Conservation (phyloP, 2,329 filamentous ascomycete species). For the Aspergillus oerlinghausenensis region DNA sequence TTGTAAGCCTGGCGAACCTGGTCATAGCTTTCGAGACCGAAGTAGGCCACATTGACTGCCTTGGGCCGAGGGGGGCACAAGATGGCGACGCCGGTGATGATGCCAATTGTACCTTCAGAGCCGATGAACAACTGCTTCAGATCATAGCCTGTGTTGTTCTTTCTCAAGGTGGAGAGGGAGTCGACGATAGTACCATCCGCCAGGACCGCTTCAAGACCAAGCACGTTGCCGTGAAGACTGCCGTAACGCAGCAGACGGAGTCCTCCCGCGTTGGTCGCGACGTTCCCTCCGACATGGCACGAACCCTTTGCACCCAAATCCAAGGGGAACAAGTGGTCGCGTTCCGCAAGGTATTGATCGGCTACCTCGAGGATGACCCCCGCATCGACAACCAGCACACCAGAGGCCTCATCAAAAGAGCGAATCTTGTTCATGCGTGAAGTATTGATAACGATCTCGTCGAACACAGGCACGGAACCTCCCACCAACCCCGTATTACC, state of each 20-base stretch:
- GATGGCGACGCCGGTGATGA: conserved; percentile 86
- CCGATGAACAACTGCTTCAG: conserved; percentile 96
- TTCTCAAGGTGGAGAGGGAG: conserved; percentile 80
- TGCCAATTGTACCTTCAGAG: conserved; percentile 87
- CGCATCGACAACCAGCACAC: conserved; percentile 82
- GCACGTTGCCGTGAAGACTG: conserved; percentile 85
- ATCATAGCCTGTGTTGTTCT: conserved; percentile 99
- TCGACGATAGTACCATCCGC: conserved; percentile 90
- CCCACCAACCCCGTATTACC: conserved; percentile 96
- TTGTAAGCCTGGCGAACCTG: conserved; percentile 81
- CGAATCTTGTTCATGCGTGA: conserved; percentile 85
- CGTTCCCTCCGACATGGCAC: conserved; percentile 92
- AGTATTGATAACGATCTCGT: conserved; percentile 93
- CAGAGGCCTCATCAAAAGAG: conserved; percentile 89
- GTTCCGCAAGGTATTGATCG: conserved; percentile 79
- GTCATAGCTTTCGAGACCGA: conserved; percentile 85
- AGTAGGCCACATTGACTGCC: conserved; percentile 91
- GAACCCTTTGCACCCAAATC: conserved; percentile 98
- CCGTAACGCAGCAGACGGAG: conserved; percentile 87
- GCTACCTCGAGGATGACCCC: conserved; percentile 86
- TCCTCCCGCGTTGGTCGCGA: conserved; percentile 92
- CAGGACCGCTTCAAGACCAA: conserved; percentile 89
- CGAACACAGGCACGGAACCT: conserved; percentile 92
- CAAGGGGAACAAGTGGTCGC: conserved; percentile 84
- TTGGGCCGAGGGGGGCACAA: conserved; percentile 81